Evolutionary conservation across 768 basidiomycete genomes (phyloP), one percentile per base, ranked within the genome.

Genomic region (Suillus clintonianus): DNA sequence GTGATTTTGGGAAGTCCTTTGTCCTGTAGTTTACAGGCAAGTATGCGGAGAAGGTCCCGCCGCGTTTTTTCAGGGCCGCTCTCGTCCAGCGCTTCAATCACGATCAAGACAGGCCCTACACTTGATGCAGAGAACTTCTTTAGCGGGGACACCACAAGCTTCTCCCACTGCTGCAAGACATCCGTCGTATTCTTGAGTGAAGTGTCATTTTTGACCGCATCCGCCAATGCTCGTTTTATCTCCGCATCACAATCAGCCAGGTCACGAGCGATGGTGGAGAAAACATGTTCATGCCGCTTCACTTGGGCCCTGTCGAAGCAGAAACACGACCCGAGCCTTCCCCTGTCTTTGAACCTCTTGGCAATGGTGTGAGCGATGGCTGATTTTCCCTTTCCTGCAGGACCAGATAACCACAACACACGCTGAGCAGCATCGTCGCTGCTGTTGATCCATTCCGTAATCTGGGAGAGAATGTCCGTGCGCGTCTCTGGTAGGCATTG

Each of bases 351-450:
- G 34, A 68, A 62, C 51, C 48, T 57, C 1, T 64, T 60, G 3
- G 65, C 67, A 3, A 61, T 61, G 2, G 60, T 61, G 48, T 61
- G 60, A 14, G 60, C 60, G 14, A 61, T 61, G n/a, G 65, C 65
- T 11, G 74, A 68, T 62, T 74, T 74, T 3, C 73, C 73, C 17
- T 54, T 61, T 11, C 72, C 73, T 1, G 74, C 72, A 59, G 51
- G 60, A 22, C 74, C 74, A 51, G 59, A 64, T n/a, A 74, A 56
- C 70, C 69, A 74, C 42, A 60, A 67, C 57, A 71, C 57, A 5
- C 62, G 61, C 14, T 60, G 50, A 39, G 51, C 30, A 43, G 64
- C 47, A 11, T 47, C 55, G 17, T 45, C 30, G 9, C 54, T 57
- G 45, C 63, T 47, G 48, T 68, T 64, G 19, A 65, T 56, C 76